Evolutionary conservation across 2,329 filamentous ascomycete genomes (phyloP).

Genomic region (Colletotrichum tabaci): DNA sequence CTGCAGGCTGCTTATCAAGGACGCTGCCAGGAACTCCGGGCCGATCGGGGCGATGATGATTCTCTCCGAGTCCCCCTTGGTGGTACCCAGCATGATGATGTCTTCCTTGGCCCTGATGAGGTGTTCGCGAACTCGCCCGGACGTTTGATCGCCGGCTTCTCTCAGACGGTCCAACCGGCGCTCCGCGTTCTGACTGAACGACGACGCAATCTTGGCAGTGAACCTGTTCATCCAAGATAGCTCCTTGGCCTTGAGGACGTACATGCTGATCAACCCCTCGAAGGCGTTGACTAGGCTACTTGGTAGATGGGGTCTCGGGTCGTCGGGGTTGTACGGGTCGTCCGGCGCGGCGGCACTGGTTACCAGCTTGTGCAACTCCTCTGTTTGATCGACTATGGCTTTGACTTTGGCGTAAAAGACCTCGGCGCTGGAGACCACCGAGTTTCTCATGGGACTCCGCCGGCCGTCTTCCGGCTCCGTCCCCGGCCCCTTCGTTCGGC

Average conservation of each 20-base stretch:
- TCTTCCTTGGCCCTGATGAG: slow-evolving; percentile 43
- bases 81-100: slow-evolving; percentile 42
- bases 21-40: slow-evolving; percentile 36
- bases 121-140: slow-evolving; percentile 1
- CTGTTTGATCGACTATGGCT: slow-evolving; percentile 1
- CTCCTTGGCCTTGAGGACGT: slow-evolving; percentile 32
- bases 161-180: slow-evolving; percentile 12
- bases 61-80: slow-evolving; percentile 25
- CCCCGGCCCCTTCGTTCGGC: not conserved
- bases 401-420: not conserved
- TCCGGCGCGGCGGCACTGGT: slow-evolving; percentile 6
- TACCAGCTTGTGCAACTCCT: slow-evolving; percentile 37
- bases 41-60: slow-evolving; percentile 28
- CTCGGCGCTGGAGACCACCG: not conserved
- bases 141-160: not conserved
- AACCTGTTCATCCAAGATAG: slow-evolving; percentile 36
- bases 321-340: not conserved
- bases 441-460: not conserved
- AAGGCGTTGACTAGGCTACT: slow-evolving; percentile 44
- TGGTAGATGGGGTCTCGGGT: slow-evolving; percentile 34
- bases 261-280: slow-evolving; percentile 38
- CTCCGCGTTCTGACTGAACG: slow-evolving; percentile 8
- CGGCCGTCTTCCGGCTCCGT: not conserved
- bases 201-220: not conserved
- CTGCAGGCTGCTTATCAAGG: slow-evolving; percentile 27